These are phyloP conservation scores for Leishmania braziliensis DNA, from an alignment of 208 protist genomes.

Conservation along the genomic window DNA sequence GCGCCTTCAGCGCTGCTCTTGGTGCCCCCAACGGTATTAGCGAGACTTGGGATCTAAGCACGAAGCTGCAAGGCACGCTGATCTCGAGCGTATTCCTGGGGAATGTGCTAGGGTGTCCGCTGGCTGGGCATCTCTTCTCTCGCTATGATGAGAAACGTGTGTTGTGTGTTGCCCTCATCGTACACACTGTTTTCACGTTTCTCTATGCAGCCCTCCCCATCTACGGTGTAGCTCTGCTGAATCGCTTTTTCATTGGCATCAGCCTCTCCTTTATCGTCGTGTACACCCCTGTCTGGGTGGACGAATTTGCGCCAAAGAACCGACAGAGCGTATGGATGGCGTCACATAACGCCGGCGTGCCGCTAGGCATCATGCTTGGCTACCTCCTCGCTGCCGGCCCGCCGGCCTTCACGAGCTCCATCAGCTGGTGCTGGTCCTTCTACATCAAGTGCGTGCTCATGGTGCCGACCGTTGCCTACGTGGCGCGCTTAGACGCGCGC, in stretches of 20 bases:
- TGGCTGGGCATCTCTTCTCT: constrained; percentile 76
- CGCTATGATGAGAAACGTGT: constrained; percentile 71
- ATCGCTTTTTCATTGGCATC: constrained; percentile 88
- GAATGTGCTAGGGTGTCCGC: constrained; percentile 77
- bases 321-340: constrained; percentile 91
- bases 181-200: constrained; percentile 84
- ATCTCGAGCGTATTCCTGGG: constrained; percentile 88
- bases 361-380: constrained; percentile 91
- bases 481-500: constrained; percentile 49
- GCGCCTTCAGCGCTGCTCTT: constrained; percentile 84
- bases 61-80: constrained; percentile 66
- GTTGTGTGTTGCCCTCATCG: constrained; percentile 49
- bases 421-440: constrained; percentile 83
- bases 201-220: constrained; percentile 62
- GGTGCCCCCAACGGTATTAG: constrained; percentile 76
- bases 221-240: constrained; percentile 59
- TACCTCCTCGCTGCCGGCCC: constrained; percentile 70
- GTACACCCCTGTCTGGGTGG: constrained; percentile 93
- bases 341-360: constrained; percentile 89
- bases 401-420: constrained; percentile 57
- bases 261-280: constrained; percentile 92
- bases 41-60: constrained; percentile 56
- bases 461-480: constrained; percentile 65
- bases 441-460: constrained; percentile 81
- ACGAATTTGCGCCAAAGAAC: constrained; percentile 88